phyloP scores from a whole-genome alignment of 768 basidiomycete genomes.

The Hericium erinaceus region DNA sequence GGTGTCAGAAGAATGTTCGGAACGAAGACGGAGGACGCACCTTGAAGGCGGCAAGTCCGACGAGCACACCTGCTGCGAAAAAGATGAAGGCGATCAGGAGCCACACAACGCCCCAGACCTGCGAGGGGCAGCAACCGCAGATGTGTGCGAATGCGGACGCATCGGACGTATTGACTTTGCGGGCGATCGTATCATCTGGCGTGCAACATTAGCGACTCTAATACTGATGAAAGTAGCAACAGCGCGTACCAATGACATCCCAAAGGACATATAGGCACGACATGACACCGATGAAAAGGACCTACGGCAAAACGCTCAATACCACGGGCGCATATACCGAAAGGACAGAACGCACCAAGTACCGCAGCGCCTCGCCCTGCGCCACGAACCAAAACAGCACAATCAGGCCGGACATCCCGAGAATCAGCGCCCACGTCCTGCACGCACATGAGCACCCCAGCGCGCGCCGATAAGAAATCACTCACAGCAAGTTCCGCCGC shows the following conservation, averaged over 20 bases:
- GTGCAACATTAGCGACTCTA: neutral
- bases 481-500: slow-evolving; percentile 62
- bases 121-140: slow-evolving; percentile 80
- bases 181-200: slow-evolving; percentile 71
- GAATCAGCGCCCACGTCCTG: slow-evolving; percentile 72
- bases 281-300: slow-evolving; percentile 82
- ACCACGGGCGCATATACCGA: neutral
- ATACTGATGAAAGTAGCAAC: neutral
- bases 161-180: slow-evolving; percentile 83
- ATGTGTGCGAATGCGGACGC: slow-evolving; percentile 78
- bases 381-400: slow-evolving; percentile 79
- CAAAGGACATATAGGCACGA: slow-evolving; percentile 81
- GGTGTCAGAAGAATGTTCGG: neutral
- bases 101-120: slow-evolving; percentile 91
- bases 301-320: slow-evolving; percentile 25
- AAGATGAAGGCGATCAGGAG: slow-evolving; percentile 64
- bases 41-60: slow-evolving; percentile 78
- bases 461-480: neutral
- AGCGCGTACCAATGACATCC: slow-evolving; percentile 68
- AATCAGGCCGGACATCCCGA: slow-evolving; percentile 73
- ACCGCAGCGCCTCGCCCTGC: slow-evolving; percentile 67
- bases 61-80: slow-evolving; percentile 66
- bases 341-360: slow-evolving; percentile 36
- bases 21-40: slow-evolving; percentile 26
- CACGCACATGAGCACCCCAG: neutral